Evolutionary conservation across 1,284 basidiomycete genomes (phyloP).

Genomic region (Neonothopanus nambi): DNA sequence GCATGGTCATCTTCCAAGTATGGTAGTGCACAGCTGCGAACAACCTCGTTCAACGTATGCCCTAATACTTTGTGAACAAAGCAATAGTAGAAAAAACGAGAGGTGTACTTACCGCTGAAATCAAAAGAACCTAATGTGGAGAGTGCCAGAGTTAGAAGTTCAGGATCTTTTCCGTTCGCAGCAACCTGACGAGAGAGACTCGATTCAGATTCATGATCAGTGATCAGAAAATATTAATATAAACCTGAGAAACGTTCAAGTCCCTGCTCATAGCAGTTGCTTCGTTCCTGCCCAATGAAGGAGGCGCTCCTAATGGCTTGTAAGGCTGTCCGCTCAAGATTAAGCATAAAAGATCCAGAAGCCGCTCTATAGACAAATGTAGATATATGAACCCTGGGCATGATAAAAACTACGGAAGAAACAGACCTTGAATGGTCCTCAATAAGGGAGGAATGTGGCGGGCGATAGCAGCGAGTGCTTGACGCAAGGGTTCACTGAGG

Average conservation of each 20-base stretch:
- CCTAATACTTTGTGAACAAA: constrained; percentile 44
- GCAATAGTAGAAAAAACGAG: constrained; percentile 6
- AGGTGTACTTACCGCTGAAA: constrained; percentile 71
- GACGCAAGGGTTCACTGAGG: constrained; percentile 85
- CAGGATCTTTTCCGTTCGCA: constrained; percentile 61
- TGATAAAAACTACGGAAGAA: constrained; percentile 14
- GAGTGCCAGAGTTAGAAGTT: constrained; percentile 84
- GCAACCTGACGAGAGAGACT: constrained; percentile 36
- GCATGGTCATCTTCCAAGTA: constrained; percentile 93
- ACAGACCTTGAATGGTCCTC: constrained; percentile 87
- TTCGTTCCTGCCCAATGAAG: constrained; percentile 55
- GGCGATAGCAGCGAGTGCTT: constrained; percentile 87
- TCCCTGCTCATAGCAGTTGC: constrained; percentile 54
- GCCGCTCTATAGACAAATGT: constrained; percentile 58
- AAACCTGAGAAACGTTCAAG: constrained; percentile 59
- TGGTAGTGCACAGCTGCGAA: constrained; percentile 88
- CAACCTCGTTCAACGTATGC: constrained; percentile 95
- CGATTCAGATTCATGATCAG: background rate
- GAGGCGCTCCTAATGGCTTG: constrained; percentile 81
- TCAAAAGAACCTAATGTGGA: constrained; percentile 92
- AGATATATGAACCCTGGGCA: background rate
- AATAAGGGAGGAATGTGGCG: constrained; percentile 89
- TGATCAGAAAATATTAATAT: constrained; percentile 1
- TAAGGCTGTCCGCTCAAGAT: constrained; percentile 85
- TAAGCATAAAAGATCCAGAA: constrained; percentile 81